These are phyloP conservation scores for Diaporthe eres DNA, from an alignment of 2,329 filamentous ascomycete species.

Conservation along the genomic window DNA sequence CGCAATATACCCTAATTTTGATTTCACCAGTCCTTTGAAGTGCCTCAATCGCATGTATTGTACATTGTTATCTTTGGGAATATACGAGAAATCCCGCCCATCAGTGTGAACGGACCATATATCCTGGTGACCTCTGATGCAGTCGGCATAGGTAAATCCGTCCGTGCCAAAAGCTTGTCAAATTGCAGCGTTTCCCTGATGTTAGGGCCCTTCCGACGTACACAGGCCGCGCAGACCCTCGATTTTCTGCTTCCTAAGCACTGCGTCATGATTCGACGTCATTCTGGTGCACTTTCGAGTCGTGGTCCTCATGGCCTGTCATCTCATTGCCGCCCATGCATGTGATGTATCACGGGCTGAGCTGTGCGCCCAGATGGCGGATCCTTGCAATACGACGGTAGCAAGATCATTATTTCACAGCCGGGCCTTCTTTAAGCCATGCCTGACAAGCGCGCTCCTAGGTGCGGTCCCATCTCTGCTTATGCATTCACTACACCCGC, in stretches of 20 bases:
- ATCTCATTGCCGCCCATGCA: background rate
- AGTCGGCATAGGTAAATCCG: background rate
- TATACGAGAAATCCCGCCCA: background rate
- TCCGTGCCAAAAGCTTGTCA: background rate
- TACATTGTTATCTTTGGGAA: background rate
- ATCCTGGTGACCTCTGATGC: background rate
- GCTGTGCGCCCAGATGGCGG: background rate
- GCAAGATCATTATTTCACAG: background rate
- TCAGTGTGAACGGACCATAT: background rate
- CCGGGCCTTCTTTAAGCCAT: background rate
- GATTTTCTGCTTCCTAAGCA: background rate
- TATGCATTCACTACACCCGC: background rate
- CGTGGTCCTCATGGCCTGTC: background rate
- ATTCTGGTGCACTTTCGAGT: background rate
- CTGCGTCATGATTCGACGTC: background rate
- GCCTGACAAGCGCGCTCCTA: background rate
- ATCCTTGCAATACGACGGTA: background rate
- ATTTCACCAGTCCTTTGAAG: no score
- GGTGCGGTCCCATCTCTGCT: background rate
- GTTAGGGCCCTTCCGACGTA: no score
- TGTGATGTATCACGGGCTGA: constrained; percentile 1
- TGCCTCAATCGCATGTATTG: background rate
- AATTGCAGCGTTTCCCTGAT: background rate
- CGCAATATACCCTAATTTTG: background rate
- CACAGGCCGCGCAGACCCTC: background rate